Evolutionary conservation across 257 asterid species (phyloP).

Genomic region (Plantago ovata): DNA sequence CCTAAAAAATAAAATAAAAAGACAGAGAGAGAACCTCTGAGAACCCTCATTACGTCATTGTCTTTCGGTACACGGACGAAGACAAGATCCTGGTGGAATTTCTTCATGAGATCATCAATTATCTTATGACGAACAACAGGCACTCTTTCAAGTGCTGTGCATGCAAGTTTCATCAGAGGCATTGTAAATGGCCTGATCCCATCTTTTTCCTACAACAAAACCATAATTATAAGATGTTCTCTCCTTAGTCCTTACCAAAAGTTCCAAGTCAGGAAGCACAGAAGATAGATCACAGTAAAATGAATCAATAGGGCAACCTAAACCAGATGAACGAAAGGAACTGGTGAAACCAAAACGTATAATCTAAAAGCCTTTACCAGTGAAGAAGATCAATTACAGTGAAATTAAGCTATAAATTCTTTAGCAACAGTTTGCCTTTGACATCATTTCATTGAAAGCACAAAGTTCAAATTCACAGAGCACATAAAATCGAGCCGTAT

Average conservation of each 20-base stretch:
- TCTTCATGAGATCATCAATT: constrained; percentile 59
- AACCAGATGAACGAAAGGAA: background rate
- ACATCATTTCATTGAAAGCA: too few species aligned
- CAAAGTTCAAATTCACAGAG: too few species aligned
- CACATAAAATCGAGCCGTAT: too few species aligned
- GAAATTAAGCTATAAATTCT: too few species aligned
- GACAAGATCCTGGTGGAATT: constrained; percentile 75
- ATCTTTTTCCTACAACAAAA: constrained; percentile 57
- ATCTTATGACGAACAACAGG: constrained; percentile 65
- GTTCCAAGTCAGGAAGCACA: background rate
- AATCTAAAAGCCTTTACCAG: background rate
- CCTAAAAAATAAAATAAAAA: background rate
- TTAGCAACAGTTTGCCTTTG: too few species aligned
- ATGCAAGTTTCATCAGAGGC: constrained; percentile 93
- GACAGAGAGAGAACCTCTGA: constrained; percentile 44
- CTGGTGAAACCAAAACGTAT: background rate
- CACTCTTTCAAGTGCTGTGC: constrained; percentile 93
- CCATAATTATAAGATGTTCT: constrained; percentile 13
- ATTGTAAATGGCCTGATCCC: constrained; percentile 94
- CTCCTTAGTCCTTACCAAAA: background rate
- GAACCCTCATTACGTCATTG: constrained; percentile 46
- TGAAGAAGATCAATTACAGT: background rate
- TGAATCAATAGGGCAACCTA: background rate
- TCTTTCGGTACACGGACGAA: constrained; percentile 81
- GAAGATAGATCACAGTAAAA: background rate